These are phyloP conservation scores for Hypoxylon sp. DNA, from an alignment of 2,329 filamentous ascomycete species.

Conservation along the genomic window DNA sequence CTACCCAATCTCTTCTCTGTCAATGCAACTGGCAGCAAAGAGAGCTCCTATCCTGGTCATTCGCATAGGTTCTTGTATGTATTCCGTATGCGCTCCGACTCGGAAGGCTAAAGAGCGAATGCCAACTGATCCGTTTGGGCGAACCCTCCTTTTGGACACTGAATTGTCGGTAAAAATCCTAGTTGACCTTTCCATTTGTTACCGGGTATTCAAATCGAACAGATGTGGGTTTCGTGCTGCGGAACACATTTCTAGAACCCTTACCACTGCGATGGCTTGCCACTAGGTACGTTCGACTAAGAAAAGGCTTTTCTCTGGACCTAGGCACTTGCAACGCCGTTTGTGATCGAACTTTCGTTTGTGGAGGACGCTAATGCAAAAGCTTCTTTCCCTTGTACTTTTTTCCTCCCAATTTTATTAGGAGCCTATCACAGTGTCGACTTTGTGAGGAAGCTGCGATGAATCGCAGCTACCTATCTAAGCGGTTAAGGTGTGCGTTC, in stretches of 20 bases:
- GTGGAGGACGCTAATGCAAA: constrained; percentile 32
- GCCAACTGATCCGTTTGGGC: constrained; percentile 24
- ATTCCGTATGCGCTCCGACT: constrained; percentile 13
- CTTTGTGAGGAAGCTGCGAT: constrained; percentile 12
- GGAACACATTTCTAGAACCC: constrained; percentile 23
- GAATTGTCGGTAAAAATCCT: constrained; percentile 1
- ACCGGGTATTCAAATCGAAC: constrained; percentile 4
- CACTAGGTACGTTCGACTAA: constrained; percentile 12
- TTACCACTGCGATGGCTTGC: constrained; percentile 17
- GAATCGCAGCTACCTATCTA: constrained; percentile 30
- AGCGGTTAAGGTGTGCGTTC: constrained; percentile 24
- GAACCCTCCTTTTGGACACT: background rate
- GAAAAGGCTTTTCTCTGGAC: constrained; percentile 8
- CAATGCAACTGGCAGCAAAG: constrained; percentile 34
- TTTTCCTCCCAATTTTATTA: constrained; percentile 4
- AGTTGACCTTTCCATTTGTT: background rate
- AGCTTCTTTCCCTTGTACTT: constrained; percentile 9
- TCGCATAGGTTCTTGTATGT: constrained; percentile 19
- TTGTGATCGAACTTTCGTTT: constrained; percentile 6
- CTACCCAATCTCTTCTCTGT: constrained; percentile 39
- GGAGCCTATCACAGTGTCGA: constrained; percentile 14
- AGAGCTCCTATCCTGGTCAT: constrained; percentile 35
- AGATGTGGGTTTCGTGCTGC: constrained; percentile 14
- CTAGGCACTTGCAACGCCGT: background rate
- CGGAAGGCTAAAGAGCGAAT: constrained; percentile 8